Conservation (phyloP, 257 asterid genomes). For the Knoxia roxburghii region DNA sequence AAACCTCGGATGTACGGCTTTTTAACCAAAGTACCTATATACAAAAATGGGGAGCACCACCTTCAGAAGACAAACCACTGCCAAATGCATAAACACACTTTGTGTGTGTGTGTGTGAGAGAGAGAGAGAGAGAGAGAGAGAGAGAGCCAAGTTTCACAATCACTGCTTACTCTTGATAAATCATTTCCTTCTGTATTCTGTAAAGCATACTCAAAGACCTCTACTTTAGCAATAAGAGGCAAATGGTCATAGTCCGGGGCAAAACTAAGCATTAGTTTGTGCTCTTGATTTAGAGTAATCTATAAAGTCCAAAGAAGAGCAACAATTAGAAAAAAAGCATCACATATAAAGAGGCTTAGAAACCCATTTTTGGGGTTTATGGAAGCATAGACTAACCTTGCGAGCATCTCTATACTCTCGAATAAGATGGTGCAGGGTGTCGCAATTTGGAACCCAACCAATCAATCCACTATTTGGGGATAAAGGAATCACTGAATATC, state of each 20-base stretch:
- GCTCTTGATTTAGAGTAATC: constrained; percentile 97
- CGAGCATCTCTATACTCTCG: constrained; percentile 97
- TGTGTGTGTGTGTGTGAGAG: not conserved
- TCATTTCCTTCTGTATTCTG: constrained; percentile 97
- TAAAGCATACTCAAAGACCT: constrained; percentile 93
- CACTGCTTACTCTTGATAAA: constrained; percentile 68
- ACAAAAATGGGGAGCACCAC: constrained; percentile 17
- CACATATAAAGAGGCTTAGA: constrained; percentile 2
- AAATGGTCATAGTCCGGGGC: constrained; percentile 95
- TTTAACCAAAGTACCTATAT: constrained; percentile 91
- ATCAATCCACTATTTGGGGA: constrained; percentile 97
- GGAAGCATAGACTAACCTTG: constrained; percentile 44
- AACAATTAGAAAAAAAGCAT: constrained; percentile 21
- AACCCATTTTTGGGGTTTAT: not conserved
- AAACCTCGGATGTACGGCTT: constrained; percentile 98
- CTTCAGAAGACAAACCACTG: constrained; percentile 15
- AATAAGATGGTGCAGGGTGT: constrained; percentile 90
- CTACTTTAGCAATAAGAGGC: constrained; percentile 93
- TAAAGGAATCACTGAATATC: constrained; percentile 92
- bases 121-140: not conserved
- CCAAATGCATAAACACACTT: not conserved
- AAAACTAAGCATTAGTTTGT: constrained; percentile 90
- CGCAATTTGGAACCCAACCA: constrained; percentile 99
- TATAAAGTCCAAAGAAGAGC: constrained; percentile 29
- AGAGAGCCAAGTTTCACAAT: not conserved